Percentiles rank a stretch among this genome's conserved stretches.
Conservation (phyloP, 1,139 yeast genomes). For the Hyphopichia buzzinii region DNA sequence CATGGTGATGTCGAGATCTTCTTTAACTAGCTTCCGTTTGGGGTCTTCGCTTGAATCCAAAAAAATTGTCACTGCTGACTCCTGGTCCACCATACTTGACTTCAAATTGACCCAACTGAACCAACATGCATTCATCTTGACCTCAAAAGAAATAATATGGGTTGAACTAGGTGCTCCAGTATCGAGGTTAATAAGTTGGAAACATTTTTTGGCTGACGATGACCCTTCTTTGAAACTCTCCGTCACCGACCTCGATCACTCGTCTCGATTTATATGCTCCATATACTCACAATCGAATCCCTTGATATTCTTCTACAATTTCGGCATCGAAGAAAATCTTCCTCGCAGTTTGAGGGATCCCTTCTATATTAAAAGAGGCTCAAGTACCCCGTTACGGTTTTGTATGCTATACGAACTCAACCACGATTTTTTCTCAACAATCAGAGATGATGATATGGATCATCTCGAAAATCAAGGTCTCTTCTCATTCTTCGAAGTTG, state of each 20-base stretch:
- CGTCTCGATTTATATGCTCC: conserved; percentile 27
- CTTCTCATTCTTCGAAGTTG: conserved; percentile 20
- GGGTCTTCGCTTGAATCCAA: conserved; percentile 15
- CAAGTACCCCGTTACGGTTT: conserved; percentile 13
- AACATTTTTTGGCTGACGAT: conserved; percentile 53
- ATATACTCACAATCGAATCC: conserved; percentile 44
- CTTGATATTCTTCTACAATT: conserved; percentile 40
- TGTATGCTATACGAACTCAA: conserved; percentile 11
- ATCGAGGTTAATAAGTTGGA: conserved; percentile 61
- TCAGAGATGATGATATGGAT: conserved; percentile 5
- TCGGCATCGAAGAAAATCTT: conserved; percentile 34
- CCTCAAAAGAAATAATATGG: conserved; percentile 62
- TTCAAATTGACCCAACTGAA: conserved; percentile 20
- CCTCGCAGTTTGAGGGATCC: conserved; percentile 32
- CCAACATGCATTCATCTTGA: conserved; percentile 43
- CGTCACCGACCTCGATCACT: conserved; percentile 18
- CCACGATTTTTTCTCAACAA: conserved; percentile 12
- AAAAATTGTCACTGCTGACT: conserved; percentile 46
- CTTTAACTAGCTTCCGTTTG: conserved; percentile 32
- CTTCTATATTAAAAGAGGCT: conserved; percentile 15
- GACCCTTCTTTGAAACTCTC: conserved; percentile 57
- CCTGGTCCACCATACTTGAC: conserved; percentile 59
- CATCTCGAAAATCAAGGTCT: conserved; percentile 5
- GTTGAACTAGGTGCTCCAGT: conserved; percentile 25
- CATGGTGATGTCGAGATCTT: conserved; percentile 45